phyloP scores from a whole-genome alignment of 1,284 basidiomycete genomes.

The Tranzscheliella williamsii region DNA sequence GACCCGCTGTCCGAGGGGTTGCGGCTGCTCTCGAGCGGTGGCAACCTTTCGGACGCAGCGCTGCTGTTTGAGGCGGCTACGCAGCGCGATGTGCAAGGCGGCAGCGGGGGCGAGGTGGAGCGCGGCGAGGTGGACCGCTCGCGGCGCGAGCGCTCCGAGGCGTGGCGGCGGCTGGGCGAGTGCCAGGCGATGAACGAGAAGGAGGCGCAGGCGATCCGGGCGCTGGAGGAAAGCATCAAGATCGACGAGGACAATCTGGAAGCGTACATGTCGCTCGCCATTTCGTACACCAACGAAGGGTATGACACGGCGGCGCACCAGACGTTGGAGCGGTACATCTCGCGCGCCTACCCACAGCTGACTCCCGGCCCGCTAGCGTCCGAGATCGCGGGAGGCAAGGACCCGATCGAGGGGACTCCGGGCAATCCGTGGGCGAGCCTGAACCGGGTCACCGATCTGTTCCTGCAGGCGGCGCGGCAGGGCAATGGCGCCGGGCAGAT shows the following conservation, averaged over 20 bases:
- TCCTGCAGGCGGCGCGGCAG: slow-evolving; percentile 78
- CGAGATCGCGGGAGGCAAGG: slow-evolving; percentile 68
- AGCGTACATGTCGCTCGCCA: slow-evolving; percentile 69
- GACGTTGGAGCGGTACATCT: slow-evolving; percentile 85
- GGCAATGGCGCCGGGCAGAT: slow-evolving; percentile 67
- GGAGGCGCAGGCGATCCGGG: slow-evolving; percentile 66
- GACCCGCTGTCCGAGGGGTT: slow-evolving; percentile 67
- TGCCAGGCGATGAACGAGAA: slow-evolving; percentile 93
- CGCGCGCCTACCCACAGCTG: slow-evolving; percentile 71
- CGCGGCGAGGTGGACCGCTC: slow-evolving; percentile 65
- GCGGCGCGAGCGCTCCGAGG: slow-evolving; percentile 68
- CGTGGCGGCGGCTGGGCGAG: slow-evolving; percentile 92
- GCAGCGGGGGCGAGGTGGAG: slow-evolving; percentile 68
- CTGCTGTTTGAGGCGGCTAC: slow-evolving; percentile 82
- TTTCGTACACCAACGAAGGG: slow-evolving; percentile 95
- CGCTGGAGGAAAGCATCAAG: slow-evolving; percentile 65
- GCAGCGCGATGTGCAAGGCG: slow-evolving; percentile 42
- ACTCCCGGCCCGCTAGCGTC: slow-evolving; percentile 66
- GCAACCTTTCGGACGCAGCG: slow-evolving; percentile 81
- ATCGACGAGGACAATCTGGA: slow-evolving; percentile 76
- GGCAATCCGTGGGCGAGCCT: slow-evolving; percentile 79
- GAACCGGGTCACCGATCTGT: slow-evolving; percentile 78
- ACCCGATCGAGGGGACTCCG: slow-evolving; percentile 58
- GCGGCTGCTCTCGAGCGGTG: slow-evolving; percentile 72
- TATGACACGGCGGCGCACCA: slow-evolving; percentile 85